Percentiles rank a stretch among this genome's conserved stretches.
These are phyloP conservation scores for Arxiozyma telluris DNA, from an alignment of 1,139 yeast genomes.

Conservation along the genomic window DNA sequence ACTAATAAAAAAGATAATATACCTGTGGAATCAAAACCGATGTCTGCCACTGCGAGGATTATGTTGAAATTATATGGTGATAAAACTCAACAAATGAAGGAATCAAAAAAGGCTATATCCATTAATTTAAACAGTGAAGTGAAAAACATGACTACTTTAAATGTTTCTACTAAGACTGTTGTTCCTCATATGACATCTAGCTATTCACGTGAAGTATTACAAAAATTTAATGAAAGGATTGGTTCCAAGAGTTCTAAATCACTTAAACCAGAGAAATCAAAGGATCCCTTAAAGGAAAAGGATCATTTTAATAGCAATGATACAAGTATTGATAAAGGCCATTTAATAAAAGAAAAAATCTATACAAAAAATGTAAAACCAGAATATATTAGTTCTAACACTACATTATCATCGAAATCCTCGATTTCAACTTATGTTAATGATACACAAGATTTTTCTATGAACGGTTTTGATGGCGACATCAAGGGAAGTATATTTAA, in stretches of 20 bases:
- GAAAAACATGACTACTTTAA: background rate
- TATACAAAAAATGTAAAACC: background rate
- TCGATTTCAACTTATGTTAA: background rate
- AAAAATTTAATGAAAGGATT: background rate
- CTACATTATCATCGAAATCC: background rate
- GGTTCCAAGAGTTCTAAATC: background rate
- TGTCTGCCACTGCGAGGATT: conserved; percentile 16
- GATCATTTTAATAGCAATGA: background rate
- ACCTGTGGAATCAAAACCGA: conserved; percentile 2
- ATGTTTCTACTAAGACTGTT: background rate
- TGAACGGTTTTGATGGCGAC: conserved; percentile 8
- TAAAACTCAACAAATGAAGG: conserved; percentile 7
- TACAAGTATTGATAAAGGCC: no score
- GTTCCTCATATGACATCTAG: background rate
- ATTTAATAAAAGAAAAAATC: background rate
- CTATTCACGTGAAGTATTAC: background rate
- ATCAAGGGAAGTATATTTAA: background rate
- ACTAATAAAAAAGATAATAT: background rate
- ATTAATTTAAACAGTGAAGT: background rate
- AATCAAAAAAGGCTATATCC: conserved; percentile 4
- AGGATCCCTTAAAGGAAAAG: background rate
- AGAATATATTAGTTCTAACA: background rate
- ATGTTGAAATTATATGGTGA: conserved; percentile 14
- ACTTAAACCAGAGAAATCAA: background rate
- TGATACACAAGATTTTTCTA: background rate